Evolutionary conservation across 2,329 filamentous ascomycete genomes (phyloP).

Genomic region (Ophiobolus disseminans): DNA sequence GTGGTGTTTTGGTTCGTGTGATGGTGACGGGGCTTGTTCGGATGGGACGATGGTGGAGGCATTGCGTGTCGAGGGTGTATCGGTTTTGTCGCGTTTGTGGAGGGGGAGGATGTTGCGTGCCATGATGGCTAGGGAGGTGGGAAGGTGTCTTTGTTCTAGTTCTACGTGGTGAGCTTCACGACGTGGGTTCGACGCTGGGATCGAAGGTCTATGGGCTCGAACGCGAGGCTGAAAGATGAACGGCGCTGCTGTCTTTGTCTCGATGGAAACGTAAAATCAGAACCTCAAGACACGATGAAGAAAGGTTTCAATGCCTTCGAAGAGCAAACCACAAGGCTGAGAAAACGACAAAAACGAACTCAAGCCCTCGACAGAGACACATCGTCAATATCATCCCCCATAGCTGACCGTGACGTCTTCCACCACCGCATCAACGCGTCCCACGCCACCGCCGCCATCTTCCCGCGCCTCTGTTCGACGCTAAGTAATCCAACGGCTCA

Average conservation of each 20-base stretch:
- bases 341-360: too few species aligned
- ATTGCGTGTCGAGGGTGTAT: neutral
- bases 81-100: constrained; percentile 8
- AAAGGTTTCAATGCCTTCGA: too few species aligned
- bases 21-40: constrained; percentile 1
- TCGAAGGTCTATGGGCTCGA: too few species aligned
- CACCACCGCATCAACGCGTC: neutral
- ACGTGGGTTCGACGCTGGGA: too few species aligned
- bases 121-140: constrained; percentile 3
- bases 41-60: neutral
- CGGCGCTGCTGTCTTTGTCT: too few species aligned
- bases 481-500: constrained; percentile 6
- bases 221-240: too few species aligned
- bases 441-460: constrained; percentile 3
- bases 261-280: too few species aligned
- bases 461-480: constrained; percentile 2
- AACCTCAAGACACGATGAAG: too few species aligned
- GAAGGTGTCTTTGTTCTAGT: neutral
- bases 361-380: too few species aligned
- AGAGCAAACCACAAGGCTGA: too few species aligned
- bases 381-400: neutral
- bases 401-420: neutral
- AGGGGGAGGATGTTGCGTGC: constrained; percentile 17
- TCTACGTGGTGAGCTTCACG: neutral
- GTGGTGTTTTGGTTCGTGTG: neutral